Evolutionary conservation across 1,284 basidiomycete genomes (phyloP), one percentile per base, ranked within the genome.

Genomic region (Ganoderma lucidum): DNA sequence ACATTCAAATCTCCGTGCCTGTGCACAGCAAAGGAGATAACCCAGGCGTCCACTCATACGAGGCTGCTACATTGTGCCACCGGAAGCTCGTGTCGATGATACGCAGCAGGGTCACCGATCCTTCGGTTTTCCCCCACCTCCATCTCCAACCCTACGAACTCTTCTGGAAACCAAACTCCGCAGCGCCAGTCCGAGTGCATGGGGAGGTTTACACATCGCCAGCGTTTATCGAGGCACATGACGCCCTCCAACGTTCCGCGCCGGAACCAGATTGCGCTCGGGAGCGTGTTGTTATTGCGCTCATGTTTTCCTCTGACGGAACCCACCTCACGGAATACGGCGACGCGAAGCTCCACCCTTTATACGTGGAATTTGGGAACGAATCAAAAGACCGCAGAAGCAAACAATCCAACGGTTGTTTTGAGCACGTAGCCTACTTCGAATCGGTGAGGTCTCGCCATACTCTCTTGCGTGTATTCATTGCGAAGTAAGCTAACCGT

Each of bases 321-420:
- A 64, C 63, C 6, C 63, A 64, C 8, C 32, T 64, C 32, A 55
- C 63, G 12, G 35, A 55, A 6, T 81, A 80, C 60, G 78, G 80
- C 2, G 65, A 69, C 15, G 69, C 76, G 8, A 76, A 75, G 45
- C 58, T 76, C 0, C 81, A 80, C 79, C 80, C 81, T 0, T 42
- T 79, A 0, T 82, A 81, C 69, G 9, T 71, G 9, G 74, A 71
- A 53, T 74, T 80, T 45, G 79, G 77, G 0, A 80, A 80, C 55
- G 73, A 76, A 56, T 75, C 75, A 3, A 81, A 81, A 66, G 76
- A 77, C 37, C 48, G 62, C 1, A 73, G 78, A 10, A 55, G 61
- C 5, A 62, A 62, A 30, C 78, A 77, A 1, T 63, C 67, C 35
- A 71, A 23, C 9, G 23, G 23, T 4, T 51, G 48, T 12, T 51